Evolutionary conservation across 176 grass and related monocot genomes (phyloP).

Genomic region (Eremochloa ophiuroides): DNA sequence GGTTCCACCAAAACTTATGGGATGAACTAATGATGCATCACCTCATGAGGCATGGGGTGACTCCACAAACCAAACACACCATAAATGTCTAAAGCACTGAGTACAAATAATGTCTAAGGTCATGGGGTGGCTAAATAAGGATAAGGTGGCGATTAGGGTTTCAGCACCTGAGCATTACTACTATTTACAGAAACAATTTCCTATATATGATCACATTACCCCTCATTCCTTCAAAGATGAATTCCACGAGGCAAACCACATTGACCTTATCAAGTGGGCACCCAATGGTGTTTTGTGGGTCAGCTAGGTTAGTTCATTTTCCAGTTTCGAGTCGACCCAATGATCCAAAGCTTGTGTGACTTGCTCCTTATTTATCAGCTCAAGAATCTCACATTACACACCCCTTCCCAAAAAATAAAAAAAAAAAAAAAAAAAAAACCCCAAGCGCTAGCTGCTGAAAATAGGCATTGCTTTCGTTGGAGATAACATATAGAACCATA

Average conservation of each 20-base stretch:
- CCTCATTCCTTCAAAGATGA: conserved; percentile 16
- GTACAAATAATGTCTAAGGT: not conserved
- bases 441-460: not conserved
- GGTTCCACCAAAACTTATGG: too few relatives aligned
- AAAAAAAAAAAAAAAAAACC: too few relatives aligned
- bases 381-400: not conserved
- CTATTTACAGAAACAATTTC: not conserved
- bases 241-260: conserved; percentile 14
- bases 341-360: not conserved
- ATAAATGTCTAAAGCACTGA: not conserved
- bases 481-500: not conserved
- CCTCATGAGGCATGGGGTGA: too few relatives aligned
- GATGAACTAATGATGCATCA: too few relatives aligned
- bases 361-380: conserved; percentile 5
- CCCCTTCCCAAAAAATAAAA: not conserved
- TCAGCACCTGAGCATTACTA: not conserved
- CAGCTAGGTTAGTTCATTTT: not conserved
- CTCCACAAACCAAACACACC: too few relatives aligned
- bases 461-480: not conserved
- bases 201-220: not conserved
- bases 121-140: not conserved
- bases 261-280: not conserved
- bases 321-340: not conserved
- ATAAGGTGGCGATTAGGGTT: not conserved
- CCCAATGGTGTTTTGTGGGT: not conserved